These are phyloP conservation scores for Physcomitrium patens DNA, from an alignment of 225 moss, liverwort and hornwort species.

Conservation along the genomic window DNA sequence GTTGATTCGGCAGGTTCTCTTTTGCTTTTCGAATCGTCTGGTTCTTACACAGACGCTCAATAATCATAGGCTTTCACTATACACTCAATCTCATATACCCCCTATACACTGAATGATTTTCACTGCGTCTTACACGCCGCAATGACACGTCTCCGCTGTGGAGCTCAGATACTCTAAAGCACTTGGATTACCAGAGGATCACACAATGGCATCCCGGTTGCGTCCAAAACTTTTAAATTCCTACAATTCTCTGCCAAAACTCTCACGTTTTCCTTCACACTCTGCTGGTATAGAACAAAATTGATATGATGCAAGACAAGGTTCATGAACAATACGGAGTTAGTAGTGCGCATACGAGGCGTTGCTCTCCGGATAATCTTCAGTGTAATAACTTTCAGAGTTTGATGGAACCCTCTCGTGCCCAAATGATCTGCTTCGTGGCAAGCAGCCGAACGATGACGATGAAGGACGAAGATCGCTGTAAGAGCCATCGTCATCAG, in stretches of 20 bases:
- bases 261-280: slow-evolving; percentile 1
- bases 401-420: slow-evolving; percentile 35
- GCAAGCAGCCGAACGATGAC: slow-evolving; percentile 11
- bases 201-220: slow-evolving; percentile 9
- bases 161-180: slow-evolving; percentile 21
- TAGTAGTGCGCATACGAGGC: slow-evolving; percentile 36
- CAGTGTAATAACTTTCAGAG: slow-evolving; percentile 34
- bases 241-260: slow-evolving; percentile 26
- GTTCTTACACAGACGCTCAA: too few species aligned
- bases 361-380: slow-evolving; percentile 36
- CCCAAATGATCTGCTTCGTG: slow-evolving; percentile 22
- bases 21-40: too few species aligned
- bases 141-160: slow-evolving; percentile 12
- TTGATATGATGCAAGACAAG: slow-evolving; percentile 7
- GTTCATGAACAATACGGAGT: not conserved
- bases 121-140: slow-evolving; percentile 17
- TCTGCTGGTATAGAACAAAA: slow-evolving; percentile 30
- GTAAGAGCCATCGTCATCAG: slow-evolving; percentile 17
- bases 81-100: not conserved
- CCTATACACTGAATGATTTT: slow-evolving; percentile 36
- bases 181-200: slow-evolving; percentile 3
- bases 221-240: not conserved
- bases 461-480: slow-evolving; percentile 1
- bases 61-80: too few species aligned
- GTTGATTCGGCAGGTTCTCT: too few species aligned